Evolutionary conservation across 192 early-diverging fungal genomes (phyloP).

Genomic region (Pecoramyces ruminantium): DNA sequence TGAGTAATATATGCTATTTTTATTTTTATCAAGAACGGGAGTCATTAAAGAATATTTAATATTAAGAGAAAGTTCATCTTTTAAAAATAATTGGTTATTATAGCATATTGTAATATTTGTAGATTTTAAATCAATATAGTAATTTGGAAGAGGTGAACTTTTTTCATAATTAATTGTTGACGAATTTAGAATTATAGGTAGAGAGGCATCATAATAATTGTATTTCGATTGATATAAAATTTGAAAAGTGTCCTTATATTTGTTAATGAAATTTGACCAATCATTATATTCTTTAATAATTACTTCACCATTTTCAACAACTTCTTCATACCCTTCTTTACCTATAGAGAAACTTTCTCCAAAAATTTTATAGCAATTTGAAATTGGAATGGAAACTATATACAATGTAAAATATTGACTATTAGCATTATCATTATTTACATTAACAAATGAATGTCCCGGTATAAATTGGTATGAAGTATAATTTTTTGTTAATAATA

Average conservation of each 20-base stretch:
- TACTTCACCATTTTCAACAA: neutral
- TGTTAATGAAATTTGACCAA: neutral
- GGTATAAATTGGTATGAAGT: neutral
- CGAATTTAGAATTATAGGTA: neutral
- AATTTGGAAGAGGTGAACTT: neutral
- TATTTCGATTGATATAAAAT: neutral
- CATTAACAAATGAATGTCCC: neutral
- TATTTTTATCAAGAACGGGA: neutral
- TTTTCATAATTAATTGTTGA: neutral
- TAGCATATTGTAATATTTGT: neutral
- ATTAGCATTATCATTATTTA: neutral
- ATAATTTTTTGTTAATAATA: neutral
- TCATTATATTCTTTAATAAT: neutral
- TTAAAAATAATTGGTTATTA: neutral
- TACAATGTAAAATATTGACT: neutral
- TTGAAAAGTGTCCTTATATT: neutral
- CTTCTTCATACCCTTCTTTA: neutral
- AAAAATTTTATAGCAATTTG: neutral
- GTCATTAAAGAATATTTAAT: neutral
- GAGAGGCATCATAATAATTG: neutral
- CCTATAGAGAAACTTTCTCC: neutral
- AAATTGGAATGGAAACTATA: neutral
- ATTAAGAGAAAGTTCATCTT: neutral
- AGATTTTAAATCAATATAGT: neutral
- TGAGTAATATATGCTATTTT: too few species aligned